Base-by-base conservation (phyloP, 129 eudicot species). In the Arctium minus region DNA sequence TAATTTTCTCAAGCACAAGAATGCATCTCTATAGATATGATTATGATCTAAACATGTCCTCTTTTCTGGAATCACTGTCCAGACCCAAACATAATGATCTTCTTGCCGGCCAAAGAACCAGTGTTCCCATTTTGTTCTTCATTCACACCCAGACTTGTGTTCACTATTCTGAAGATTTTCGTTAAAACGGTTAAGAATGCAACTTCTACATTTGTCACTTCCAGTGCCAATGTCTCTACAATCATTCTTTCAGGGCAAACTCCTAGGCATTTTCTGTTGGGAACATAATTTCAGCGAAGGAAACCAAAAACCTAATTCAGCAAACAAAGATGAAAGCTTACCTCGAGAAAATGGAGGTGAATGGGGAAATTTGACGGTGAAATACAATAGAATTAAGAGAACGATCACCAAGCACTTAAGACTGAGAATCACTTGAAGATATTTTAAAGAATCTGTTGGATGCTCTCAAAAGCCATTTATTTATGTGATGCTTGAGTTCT, bases 201-300 rank as follows among this genome's bases (percentile, higher is more conserved):
- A 13, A 89, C 89, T 85, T 95, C 98, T 75, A 95, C 97, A 8
- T 95, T 95, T 31, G 97, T 92, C 73, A 97, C 91, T 69, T 91
- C 89, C 12, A 92, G 85, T 5, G 98, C 98, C 0, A 97, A 94
- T 67, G 98, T 94, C 87, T 94, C 98, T 32, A 94, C 15, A 94
- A 76, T 77, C 97, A 97, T 91, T 94, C 98, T 78, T 91, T 92
- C 56, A 92, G 86, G 17, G 98, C 97, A 84, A 92, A 92, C 65
- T 92, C 98, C 73, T 87, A 89, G 39, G 98, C 98, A 70, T 94
- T 97, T 87, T 94, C 98, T 1, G 97, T 92, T 64, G 97, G 89
- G 37, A 90, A 22, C 27, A 22, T 22, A 22, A 22, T 22, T 22
- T 22, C 27, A 22, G 27, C 27, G 0, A 22, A 22, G 0, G 27